Percentiles rank a stretch among this genome's conserved stretches.
phyloP scores from a whole-genome alignment of 768 basidiomycete genomes.

The Termitomyces sp. region DNA sequence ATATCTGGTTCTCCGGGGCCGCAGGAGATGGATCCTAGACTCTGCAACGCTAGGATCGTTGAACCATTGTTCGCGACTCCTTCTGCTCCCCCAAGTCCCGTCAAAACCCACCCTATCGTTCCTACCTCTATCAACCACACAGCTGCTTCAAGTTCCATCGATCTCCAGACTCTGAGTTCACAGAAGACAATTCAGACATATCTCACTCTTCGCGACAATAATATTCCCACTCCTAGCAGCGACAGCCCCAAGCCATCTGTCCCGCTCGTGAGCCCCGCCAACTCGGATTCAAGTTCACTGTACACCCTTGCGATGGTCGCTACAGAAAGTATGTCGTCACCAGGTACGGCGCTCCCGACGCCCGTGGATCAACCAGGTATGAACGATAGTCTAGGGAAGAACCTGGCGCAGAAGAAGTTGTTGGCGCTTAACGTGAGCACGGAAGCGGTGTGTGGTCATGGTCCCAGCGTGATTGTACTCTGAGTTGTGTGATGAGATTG shows the following conservation, averaged over 20 bases:
- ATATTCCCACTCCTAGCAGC: conserved; percentile 20
- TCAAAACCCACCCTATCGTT: conserved; percentile 3
- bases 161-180: conserved; percentile 20
- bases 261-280: conserved; percentile 18
- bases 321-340: conserved; percentile 19
- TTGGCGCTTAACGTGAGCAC: conserved; percentile 11
- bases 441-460: conserved; percentile 16
- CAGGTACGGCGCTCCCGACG: conserved; percentile 22
- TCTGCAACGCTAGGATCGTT: not conserved
- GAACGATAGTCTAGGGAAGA: conserved; percentile 5
- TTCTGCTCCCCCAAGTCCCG: conserved; percentile 4
- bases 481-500: not conserved
- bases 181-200: conserved; percentile 22
- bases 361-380: conserved; percentile 19
- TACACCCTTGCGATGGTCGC: conserved; percentile 19
- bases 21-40: not conserved
- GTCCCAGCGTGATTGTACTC: not conserved
- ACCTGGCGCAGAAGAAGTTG: conserved; percentile 10
- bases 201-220: conserved; percentile 20
- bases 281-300: conserved; percentile 16
- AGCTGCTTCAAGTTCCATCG: conserved; percentile 20
- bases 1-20: conserved; percentile 9
- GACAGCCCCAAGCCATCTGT: conserved; percentile 18
- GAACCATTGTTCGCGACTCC: conserved; percentile 2
- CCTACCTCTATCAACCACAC: conserved; percentile 20